Evolutionary conservation across 176 grass and related monocot species (phyloP).

Genomic region (Musa acuminata): DNA sequence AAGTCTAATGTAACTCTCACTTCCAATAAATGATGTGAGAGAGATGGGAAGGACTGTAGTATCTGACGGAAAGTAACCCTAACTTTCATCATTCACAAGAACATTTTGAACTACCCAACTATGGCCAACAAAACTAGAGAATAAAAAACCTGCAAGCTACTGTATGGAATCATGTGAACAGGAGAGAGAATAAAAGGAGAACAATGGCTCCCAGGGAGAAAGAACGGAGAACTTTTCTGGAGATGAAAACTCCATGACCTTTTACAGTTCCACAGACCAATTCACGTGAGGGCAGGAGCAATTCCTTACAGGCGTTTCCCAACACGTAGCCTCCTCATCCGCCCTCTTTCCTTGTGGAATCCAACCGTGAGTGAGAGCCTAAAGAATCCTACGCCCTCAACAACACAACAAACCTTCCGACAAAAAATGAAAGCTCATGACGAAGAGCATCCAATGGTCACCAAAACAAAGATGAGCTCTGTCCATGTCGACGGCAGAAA

Average conservation of each 20-base stretch:
- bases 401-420: background rate
- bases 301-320: background rate
- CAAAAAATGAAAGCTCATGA: background rate
- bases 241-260: conserved; percentile 2
- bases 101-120: background rate
- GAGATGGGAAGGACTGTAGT: background rate
- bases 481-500: no score
- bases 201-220: background rate
- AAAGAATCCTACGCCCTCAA: conserved; percentile 17
- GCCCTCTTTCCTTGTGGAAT: conserved; percentile 7
- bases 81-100: background rate
- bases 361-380: conserved; percentile 26
- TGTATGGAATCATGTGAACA: conserved; percentile 19
- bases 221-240: background rate
- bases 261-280: background rate
- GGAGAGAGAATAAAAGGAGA: background rate
- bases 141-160: conserved; percentile 6
- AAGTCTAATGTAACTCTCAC: background rate
- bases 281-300: conserved; percentile 7
- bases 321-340: background rate
- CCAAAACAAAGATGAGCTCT: background rate
- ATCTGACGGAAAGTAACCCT: background rate
- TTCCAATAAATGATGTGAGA: background rate
- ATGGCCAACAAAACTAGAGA: conserved; percentile 1
- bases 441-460: background rate